These are phyloP conservation scores for Coffea canephora DNA, from an alignment of 257 asterid species.

Conservation along the genomic window DNA sequence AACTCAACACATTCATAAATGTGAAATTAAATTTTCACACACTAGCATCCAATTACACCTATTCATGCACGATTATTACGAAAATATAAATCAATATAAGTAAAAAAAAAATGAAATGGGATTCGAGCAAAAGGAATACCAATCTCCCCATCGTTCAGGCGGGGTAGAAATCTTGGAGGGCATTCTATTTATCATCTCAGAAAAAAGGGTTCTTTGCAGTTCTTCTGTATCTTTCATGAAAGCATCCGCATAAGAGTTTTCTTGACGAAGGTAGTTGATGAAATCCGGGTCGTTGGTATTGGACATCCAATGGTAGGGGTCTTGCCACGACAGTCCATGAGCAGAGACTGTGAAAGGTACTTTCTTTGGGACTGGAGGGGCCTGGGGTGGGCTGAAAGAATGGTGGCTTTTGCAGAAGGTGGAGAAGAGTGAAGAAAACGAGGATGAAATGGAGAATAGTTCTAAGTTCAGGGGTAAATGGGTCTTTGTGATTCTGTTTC, in stretches of 20 bases:
- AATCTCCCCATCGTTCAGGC: constrained; percentile 87
- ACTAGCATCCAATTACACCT: neutral
- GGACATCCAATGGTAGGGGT: constrained; percentile 91
- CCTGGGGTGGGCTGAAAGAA: constrained; percentile 17
- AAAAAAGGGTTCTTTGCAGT: constrained; percentile 49
- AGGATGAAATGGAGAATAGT: constrained; percentile 25
- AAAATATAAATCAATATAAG: neutral
- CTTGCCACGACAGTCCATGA: constrained; percentile 65
- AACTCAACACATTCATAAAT: too few species aligned
- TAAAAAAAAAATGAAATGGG: neutral
- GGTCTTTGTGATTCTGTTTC: constrained; percentile 26
- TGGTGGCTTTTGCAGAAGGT: constrained; percentile 40
- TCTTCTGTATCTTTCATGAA: constrained; percentile 69
- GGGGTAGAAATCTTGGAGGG: constrained; percentile 71
- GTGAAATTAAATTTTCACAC: neutral
- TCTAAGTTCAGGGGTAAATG: constrained; percentile 17
- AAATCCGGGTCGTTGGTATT: constrained; percentile 74
- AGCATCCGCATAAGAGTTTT: constrained; percentile 67
- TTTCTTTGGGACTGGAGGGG: constrained; percentile 67
- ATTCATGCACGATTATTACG: neutral
- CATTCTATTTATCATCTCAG: constrained; percentile 76
- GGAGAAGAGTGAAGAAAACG: constrained; percentile 39
- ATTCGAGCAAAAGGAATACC: constrained; percentile 36
- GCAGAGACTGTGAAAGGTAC: constrained; percentile 59
- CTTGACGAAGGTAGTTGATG: constrained; percentile 53